Evolutionary conservation across 352 stramenopile genomes (phyloP), one percentile per base, ranked within the genome.

Genomic region (Achlya hypogyna): DNA sequence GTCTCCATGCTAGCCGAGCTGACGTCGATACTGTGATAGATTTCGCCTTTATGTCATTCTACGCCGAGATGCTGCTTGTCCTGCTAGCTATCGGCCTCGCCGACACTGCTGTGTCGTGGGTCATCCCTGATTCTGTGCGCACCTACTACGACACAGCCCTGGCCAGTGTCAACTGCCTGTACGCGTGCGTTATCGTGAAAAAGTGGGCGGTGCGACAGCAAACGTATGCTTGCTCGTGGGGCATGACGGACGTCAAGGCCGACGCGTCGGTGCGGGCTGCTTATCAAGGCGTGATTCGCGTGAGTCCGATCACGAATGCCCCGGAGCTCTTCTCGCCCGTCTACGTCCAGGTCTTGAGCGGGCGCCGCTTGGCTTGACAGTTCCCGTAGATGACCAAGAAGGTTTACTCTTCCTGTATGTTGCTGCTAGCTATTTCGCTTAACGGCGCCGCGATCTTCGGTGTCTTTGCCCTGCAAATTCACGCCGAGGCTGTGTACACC

Each of bases 31-130:
- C 22, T 23, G 49, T 1, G 5, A 52, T 47, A 88, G 80, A 88
- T 62, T 88, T 79, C 63, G 76, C 77, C 45, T 90, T 87, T 72
- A 77, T 78, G 32, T 84, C 76, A 32, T 87, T 80, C 68, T 83
- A 79, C 45, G 76, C 71, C 1, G 75, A 74, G 4, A 42, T 84
- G 1, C 16, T 84, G 53, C 71, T 92, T 8, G 38, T 62, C 12
- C 9, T 82, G 10, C 35, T 71, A 16, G 14, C 28, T 20, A 0
- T 69, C 70, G 4, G 9, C 42, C 22, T 70, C 34, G 43, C 5
- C n/a, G 58, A 35, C 14, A 47, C 62, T 40, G 42, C 20, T 31
- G 14, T 56, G 10, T 5, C 62, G 51, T n/a, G 31, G 20, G 20
- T 58, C 22, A 12, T 53, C 29, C 31, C 23, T 23, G 49, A 25